A percentile compares a stretch with the other conserved stretches of the same genome.
Conservation (phyloP, 2,329 filamentous ascomycete species). For the Exophiala dermatitidis region DNA sequence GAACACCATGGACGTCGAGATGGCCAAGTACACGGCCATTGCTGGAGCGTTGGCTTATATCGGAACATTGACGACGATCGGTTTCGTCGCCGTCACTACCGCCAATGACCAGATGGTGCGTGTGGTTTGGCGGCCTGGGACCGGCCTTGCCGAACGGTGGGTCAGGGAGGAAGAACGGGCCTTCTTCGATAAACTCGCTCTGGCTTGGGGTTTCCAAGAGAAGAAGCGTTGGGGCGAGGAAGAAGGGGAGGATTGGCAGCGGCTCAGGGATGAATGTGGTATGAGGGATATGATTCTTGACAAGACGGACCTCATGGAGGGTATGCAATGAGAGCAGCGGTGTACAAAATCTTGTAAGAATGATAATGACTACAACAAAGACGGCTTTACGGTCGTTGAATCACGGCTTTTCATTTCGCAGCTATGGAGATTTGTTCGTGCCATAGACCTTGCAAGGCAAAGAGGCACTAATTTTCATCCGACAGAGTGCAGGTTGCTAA, state of each 20-base stretch:
- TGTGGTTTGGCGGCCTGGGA: slow-evolving; percentile 81
- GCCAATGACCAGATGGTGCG: slow-evolving; percentile 92
- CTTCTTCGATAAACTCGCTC: slow-evolving; percentile 76
- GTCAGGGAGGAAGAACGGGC: slow-evolving; percentile 82
- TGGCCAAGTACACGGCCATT: slow-evolving; percentile 71
- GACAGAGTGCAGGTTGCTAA: not conserved
- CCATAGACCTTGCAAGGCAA: not conserved
- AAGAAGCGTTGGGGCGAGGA: slow-evolving; percentile 75
- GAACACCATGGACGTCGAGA: slow-evolving; percentile 65
- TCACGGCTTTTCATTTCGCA: slow-evolving; percentile 2
- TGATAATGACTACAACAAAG: not conserved
- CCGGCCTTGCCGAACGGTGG: slow-evolving; percentile 74
- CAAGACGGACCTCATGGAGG: slow-evolving; percentile 81
- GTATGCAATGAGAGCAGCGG: slow-evolving; percentile 60
- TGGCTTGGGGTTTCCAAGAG: slow-evolving; percentile 88
- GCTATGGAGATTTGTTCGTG: not conserved
- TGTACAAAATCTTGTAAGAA: slow-evolving; percentile 3
- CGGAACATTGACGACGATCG: slow-evolving; percentile 70
- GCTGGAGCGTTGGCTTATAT: slow-evolving; percentile 77
- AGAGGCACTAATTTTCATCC: no score
- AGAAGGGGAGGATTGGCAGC: slow-evolving; percentile 83
- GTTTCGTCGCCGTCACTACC: slow-evolving; percentile 75
- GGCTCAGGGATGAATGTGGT: slow-evolving; percentile 72
- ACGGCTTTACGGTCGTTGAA: not conserved
- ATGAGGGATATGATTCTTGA: slow-evolving; percentile 85